Evolutionary conservation across 2,329 filamentous ascomycete genomes (phyloP).

Genomic region (Botrytis tulipae): DNA sequence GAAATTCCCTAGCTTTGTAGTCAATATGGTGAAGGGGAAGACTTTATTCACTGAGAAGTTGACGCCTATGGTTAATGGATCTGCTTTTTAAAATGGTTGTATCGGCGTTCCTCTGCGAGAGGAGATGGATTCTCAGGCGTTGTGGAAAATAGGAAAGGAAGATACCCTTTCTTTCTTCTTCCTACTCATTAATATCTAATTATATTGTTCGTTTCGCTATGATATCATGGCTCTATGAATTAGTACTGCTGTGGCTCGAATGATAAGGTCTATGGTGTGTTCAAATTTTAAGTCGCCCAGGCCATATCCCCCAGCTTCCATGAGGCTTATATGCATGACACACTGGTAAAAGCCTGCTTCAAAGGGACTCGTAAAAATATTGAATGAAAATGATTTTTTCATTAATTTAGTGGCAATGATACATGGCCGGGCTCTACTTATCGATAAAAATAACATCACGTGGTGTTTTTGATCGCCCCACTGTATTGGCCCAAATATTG

Average conservation of each 20-base stretch:
- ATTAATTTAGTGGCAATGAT: neutral
- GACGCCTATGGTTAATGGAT: constrained; percentile 28
- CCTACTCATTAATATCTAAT: neutral
- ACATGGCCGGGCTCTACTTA: neutral
- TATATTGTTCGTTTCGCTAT: neutral
- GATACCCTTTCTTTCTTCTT: neutral
- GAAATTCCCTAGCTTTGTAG: constrained; percentile 33
- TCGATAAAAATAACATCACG: neutral
- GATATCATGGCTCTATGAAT: neutral
- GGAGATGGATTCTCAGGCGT: neutral
- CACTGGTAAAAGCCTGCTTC: neutral
- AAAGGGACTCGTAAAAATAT: neutral
- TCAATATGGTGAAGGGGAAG: constrained; percentile 31
- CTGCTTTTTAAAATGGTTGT: constrained; percentile 18
- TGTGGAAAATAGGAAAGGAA: neutral
- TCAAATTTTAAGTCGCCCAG: neutral
- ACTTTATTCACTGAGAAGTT: constrained; percentile 33
- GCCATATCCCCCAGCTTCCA: neutral
- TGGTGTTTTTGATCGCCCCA: neutral
- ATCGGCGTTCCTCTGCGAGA: neutral
- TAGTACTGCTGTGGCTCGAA: neutral
- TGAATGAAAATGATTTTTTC: neutral
- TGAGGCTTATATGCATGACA: neutral
- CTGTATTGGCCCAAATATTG: neutral
- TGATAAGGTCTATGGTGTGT: neutral